Percentiles rank a stretch among this genome's conserved stretches.
Evolutionary conservation across 441 rosid genomes (phyloP).

Genomic region (Omphalea diandra): DNA sequence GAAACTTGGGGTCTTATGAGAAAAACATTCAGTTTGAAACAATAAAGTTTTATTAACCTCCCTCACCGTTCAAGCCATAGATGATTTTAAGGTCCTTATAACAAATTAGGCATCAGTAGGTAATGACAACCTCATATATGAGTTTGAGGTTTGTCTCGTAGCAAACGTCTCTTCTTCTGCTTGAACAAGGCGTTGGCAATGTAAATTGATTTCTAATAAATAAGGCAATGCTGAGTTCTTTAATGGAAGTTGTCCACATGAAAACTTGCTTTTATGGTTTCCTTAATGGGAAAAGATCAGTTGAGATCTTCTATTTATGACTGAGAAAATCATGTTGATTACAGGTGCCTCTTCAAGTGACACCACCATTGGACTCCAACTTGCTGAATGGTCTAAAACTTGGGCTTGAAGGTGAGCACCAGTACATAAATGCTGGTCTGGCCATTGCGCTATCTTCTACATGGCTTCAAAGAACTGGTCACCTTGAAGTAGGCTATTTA

Average conservation of each 20-base stretch:
- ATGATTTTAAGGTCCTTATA: background rate
- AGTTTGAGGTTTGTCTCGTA: constrained; percentile 14
- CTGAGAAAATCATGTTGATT: constrained; percentile 27
- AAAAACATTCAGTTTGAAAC: background rate
- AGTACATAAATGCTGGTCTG: constrained; percentile 83
- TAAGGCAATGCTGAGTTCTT: background rate
- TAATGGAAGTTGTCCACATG: background rate
- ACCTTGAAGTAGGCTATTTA: constrained; percentile 43
- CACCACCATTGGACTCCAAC: constrained; percentile 53
- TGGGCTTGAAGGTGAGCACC: constrained; percentile 95
- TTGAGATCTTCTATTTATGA: constrained; percentile 7
- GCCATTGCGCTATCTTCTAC: constrained; percentile 74
- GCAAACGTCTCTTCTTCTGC: background rate
- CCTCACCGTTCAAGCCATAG: background rate
- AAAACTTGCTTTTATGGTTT: constrained; percentile 11
- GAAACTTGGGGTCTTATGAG: background rate
- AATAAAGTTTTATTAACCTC: background rate
- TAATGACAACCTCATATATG: background rate
- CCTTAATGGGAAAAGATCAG: background rate
- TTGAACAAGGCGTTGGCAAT: background rate
- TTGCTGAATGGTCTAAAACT: constrained; percentile 71
- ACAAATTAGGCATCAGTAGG: background rate
- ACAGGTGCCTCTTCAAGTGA: constrained; percentile 79
- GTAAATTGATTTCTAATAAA: constrained; percentile 3
- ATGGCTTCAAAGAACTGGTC: constrained; percentile 88